Percentiles rank a stretch among this genome's conserved stretches.
phyloP scores from a whole-genome alignment of 2,329 filamentous ascomycete genomes.

The Diaporthe ampelina region DNA sequence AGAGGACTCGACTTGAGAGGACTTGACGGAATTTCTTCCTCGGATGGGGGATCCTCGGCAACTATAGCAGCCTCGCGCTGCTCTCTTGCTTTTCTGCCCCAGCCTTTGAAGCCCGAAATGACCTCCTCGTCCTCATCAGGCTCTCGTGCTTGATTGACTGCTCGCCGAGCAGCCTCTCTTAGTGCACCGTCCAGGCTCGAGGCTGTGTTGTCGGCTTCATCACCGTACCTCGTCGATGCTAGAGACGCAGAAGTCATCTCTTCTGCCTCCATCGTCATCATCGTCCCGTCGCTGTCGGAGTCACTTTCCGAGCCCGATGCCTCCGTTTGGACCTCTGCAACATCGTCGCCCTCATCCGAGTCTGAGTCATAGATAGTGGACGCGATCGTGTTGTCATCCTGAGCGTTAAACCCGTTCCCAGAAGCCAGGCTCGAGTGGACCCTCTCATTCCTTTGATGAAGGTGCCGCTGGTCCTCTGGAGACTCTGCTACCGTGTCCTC shows the following conservation, averaged over 20 bases:
- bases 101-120: constrained; percentile 81
- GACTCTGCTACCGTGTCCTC: constrained; percentile 71
- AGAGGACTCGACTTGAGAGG: constrained; percentile 38
- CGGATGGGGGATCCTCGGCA: constrained; percentile 30
- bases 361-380: constrained; percentile 84
- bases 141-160: constrained; percentile 77
- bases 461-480: constrained; percentile 74
- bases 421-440: constrained; percentile 77
- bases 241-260: constrained; percentile 80
- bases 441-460: constrained; percentile 73
- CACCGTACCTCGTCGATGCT: constrained; percentile 70
- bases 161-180: constrained; percentile 79
- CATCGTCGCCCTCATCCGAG: constrained; percentile 68
- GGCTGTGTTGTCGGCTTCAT: constrained; percentile 73
- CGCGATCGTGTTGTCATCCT: constrained; percentile 72
- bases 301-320: constrained; percentile 61
- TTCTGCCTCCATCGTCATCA: constrained; percentile 86
- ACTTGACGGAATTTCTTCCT: constrained; percentile 33
- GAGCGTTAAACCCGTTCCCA: constrained; percentile 69
- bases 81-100: constrained; percentile 72
- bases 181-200: constrained; percentile 83
- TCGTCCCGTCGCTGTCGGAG: constrained; percentile 79
- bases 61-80: constrained; percentile 59
- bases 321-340: constrained; percentile 68
- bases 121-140: constrained; percentile 73